Conservation (phyloP, 345 rosid genomes). For the Syzygium oleosum region DNA sequence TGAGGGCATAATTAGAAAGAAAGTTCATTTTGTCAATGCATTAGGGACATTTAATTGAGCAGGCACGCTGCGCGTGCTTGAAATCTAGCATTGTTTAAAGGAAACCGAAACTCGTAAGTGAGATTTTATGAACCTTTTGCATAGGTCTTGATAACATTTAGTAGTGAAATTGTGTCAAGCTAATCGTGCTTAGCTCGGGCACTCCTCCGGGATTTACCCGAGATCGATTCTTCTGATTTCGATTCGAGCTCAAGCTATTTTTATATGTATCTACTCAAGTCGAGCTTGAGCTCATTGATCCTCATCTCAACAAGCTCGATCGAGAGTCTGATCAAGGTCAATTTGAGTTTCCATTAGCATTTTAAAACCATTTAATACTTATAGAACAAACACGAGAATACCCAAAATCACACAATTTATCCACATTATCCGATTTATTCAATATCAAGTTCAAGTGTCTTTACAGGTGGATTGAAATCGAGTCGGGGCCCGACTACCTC, state of each 20-base stretch:
- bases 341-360: background rate
- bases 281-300: background rate
- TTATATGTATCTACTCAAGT: no score
- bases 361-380: background rate
- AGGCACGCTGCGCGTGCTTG: background rate
- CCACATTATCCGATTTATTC: background rate
- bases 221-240: background rate
- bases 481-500: background rate
- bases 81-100: background rate
- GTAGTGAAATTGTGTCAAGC: background rate
- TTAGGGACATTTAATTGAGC: background rate
- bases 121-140: background rate
- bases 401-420: background rate
- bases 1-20: background rate
- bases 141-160: background rate
- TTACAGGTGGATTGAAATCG: background rate
- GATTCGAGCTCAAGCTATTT: background rate
- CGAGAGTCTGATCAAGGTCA: background rate
- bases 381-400: background rate
- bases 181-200: background rate
- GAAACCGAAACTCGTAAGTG: background rate
- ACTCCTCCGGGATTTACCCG: background rate
- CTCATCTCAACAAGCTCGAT: accelerated
- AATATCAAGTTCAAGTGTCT: background rate
- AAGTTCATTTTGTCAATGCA: background rate